Base-by-base conservation (phyloP, 768 basidiomycete genomes). In the Hypholoma sublateritium region DNA sequence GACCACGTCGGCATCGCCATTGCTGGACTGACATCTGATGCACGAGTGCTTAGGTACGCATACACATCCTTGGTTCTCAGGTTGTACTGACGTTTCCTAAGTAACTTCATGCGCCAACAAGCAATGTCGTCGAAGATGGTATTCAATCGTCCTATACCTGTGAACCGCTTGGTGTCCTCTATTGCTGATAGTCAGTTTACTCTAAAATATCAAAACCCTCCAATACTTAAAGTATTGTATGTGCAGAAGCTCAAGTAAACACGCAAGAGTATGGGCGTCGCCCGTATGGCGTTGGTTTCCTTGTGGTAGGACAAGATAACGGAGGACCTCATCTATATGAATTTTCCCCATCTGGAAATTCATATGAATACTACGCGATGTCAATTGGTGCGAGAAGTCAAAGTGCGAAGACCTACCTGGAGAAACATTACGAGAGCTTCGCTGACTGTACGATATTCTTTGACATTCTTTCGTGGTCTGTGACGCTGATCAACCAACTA, bases 1-100 rank as follows among this genome's bases (percentile, higher is more conserved):
- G 95, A 98, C 73, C 97, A 99, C 76, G 88, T 97, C 64, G 97
- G 97, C n/a, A 94, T 99, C 67, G 96, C 95, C 48, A 98, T 99
- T 70, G 97, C 97, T 50, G 97, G 97, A n/a, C 77, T 99, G 60
- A 99, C 97, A 8, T 95, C 92, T 45, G 97, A 99, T 78, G 97
- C 97, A 43, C 90, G 97, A 70, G 97, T 98, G 1, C 74, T 99
- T 65, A 96, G 93, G 95, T 95, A 62, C 58, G 80, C 72, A 28
- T 16, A 17, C 9, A 14, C 19, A 9, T 5, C 21, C 14, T 12
- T 41, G 35, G 47, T 12, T n/a, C 24, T 48, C 17, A 17, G 8
- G 50, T 25, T 25, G 16, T 32, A 14, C 11, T 50, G 28, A 47
- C 37, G 19, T 28, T 55, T 46, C 39, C 25, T 12, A 14, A 98